phyloP scores from a whole-genome alignment of 176 grass and related monocot genomes.

The Hordeum marinum region DNA sequence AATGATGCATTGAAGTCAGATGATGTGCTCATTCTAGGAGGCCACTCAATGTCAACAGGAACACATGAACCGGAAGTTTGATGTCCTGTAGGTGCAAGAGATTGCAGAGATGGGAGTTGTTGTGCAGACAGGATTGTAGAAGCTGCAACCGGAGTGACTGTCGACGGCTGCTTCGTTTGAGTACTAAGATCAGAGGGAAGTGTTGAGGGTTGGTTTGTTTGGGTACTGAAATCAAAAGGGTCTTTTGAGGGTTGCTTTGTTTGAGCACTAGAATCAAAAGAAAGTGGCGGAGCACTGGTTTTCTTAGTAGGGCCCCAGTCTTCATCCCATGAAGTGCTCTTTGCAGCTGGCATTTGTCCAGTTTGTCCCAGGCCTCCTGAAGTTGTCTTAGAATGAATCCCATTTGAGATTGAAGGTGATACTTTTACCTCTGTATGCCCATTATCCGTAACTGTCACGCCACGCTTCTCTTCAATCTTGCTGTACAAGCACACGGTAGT shows the following conservation, averaged over 20 bases:
- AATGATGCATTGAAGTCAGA: conserved; percentile 38
- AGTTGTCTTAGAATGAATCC: conserved; percentile 47
- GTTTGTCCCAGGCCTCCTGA: conserved; percentile 24
- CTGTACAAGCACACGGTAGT: conserved; percentile 41
- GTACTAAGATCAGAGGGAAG: conserved; percentile 32
- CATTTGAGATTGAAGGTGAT: conserved; percentile 55
- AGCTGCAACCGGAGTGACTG: conserved; percentile 36
- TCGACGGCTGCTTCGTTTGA: conserved; percentile 33
- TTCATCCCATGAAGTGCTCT: conserved; percentile 79
- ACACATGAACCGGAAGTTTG: conserved; percentile 49
- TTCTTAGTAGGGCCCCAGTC: conserved; percentile 88
- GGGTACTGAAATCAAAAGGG: conserved; percentile 40
- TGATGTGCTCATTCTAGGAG: conserved; percentile 59
- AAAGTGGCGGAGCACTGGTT: conserved; percentile 31
- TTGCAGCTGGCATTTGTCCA: conserved; percentile 45
- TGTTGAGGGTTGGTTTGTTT: conserved; percentile 47
- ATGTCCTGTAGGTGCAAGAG: conserved; percentile 45
- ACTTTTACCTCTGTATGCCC: conserved; percentile 55
- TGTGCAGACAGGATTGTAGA: conserved; percentile 28
- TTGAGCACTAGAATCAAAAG: conserved; percentile 33
- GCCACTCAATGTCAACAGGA: conserved; percentile 94
- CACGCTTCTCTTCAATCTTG: conserved; percentile 97
- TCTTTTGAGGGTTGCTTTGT: conserved; percentile 34
- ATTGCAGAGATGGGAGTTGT: conserved; percentile 33
- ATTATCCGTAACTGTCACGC: conserved; percentile 69